A percentile compares a stretch with the other conserved stretches of the same genome.
These are phyloP conservation scores for Tetrahymena elliotti DNA, from an alignment of 73 alveolate genomes.

Conservation along the genomic window DNA sequence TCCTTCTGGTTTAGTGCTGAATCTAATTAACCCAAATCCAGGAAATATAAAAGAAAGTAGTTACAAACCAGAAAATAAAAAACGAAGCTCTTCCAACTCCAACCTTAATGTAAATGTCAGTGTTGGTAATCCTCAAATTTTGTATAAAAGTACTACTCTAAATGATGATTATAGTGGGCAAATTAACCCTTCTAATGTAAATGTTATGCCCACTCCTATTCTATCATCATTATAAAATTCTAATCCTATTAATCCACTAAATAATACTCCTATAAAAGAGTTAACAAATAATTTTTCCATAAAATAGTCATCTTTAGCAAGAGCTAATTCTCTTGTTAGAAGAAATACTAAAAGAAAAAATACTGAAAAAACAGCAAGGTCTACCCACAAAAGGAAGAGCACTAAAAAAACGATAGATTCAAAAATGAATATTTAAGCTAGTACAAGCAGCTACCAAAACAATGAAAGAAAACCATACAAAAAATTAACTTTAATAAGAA, in stretches of 20 bases:
- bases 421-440: not conserved
- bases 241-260: not conserved
- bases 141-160: not conserved
- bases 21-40: not conserved
- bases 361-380: not conserved
- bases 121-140: not conserved
- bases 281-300: not conserved
- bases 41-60: not conserved
- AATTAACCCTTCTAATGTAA: not conserved
- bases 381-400: not conserved
- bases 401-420: not conserved
- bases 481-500: not conserved
- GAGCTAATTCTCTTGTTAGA: not conserved
- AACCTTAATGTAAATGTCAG: not conserved
- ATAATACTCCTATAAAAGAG: not conserved
- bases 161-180: not conserved
- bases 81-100: not conserved
- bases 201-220: not conserved
- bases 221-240: not conserved
- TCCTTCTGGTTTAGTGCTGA: not conserved
- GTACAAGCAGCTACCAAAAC: not conserved
- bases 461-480: not conserved
- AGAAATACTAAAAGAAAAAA: not conserved
- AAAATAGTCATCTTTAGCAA: not conserved
- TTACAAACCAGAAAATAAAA: not conserved